These are phyloP conservation scores for Limonium bicolor DNA, from an alignment of 148 eudicot species.

Conservation along the genomic window DNA sequence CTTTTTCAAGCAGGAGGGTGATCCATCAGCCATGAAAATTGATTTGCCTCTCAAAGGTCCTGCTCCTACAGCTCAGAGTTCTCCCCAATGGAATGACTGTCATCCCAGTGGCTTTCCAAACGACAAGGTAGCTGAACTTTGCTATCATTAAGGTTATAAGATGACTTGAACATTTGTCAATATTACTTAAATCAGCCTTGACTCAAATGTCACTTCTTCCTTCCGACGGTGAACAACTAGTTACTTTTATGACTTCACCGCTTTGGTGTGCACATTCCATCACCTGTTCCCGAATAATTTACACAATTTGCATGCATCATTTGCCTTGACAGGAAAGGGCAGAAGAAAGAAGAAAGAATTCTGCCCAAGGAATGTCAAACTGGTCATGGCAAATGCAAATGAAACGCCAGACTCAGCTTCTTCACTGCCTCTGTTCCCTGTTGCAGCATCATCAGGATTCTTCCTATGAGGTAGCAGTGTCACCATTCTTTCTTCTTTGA, in stretches of 20 bases:
- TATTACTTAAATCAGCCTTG: neutral
- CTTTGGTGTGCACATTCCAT: no score
- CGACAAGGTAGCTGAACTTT: slow-evolving; percentile 5
- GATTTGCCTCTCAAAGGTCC: slow-evolving; percentile 17
- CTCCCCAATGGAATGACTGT: slow-evolving; percentile 14
- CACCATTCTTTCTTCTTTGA: slow-evolving; percentile 7
- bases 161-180: neutral
- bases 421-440: slow-evolving; percentile 25
- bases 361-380: slow-evolving; percentile 10
- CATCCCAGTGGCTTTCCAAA: slow-evolving; percentile 17
- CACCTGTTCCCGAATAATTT: no score
- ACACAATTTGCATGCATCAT: no score
- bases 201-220: no score
- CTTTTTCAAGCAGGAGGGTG: slow-evolving; percentile 20
- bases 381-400: slow-evolving; percentile 19
- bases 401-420: slow-evolving; percentile 13
- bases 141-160: neutral
- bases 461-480: slow-evolving; percentile 13
- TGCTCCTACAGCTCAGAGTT: slow-evolving; percentile 16
- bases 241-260: no score
- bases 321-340: slow-evolving; percentile 18
- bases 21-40: slow-evolving; percentile 11
- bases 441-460: slow-evolving; percentile 98
- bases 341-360: slow-evolving; percentile 6
- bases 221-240: no score